These are phyloP conservation scores for Pseudevernia furfuracea DNA, from an alignment of 495 filamentous ascomycete species.

Conservation along the genomic window DNA sequence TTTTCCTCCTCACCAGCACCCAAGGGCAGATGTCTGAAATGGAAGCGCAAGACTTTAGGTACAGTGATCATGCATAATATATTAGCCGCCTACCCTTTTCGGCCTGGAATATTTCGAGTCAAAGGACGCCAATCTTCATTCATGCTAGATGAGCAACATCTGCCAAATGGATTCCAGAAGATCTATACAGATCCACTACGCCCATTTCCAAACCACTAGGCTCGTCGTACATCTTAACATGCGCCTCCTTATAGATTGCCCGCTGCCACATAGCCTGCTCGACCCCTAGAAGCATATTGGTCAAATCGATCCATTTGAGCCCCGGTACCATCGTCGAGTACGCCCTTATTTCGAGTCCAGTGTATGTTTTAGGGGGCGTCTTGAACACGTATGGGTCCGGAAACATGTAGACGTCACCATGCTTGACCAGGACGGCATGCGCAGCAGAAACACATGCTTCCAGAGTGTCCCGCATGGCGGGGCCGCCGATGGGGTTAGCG, in stretches of 20 bases:
- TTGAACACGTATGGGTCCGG: not conserved
- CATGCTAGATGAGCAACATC: not conserved
- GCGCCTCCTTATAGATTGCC: not conserved
- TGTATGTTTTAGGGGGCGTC: not conserved
- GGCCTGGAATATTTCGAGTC: not conserved
- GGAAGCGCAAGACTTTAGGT: no score
- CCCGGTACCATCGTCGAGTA: not conserved
- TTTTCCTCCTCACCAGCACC: no score
- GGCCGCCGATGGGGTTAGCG: not conserved
- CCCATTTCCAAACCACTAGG: not conserved
- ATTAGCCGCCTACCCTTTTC: no score
- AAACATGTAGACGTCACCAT: not conserved
- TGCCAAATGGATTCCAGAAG: not conserved
- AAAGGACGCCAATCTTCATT: not conserved
- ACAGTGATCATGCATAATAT: no score
- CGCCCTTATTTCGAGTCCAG: not conserved
- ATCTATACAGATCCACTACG: not conserved
- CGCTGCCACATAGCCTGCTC: not conserved
- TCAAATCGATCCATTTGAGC: not conserved
- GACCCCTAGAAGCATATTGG: not conserved
- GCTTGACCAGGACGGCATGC: not conserved
- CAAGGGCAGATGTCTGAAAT: no score
- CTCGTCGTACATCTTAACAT: not conserved
- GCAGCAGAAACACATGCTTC: not conserved
- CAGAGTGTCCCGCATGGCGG: not conserved